Evolutionary conservation across 2,329 filamentous ascomycete genomes (phyloP), one percentile per base, ranked within the genome.

Genomic region (Talaromyces sp.): DNA sequence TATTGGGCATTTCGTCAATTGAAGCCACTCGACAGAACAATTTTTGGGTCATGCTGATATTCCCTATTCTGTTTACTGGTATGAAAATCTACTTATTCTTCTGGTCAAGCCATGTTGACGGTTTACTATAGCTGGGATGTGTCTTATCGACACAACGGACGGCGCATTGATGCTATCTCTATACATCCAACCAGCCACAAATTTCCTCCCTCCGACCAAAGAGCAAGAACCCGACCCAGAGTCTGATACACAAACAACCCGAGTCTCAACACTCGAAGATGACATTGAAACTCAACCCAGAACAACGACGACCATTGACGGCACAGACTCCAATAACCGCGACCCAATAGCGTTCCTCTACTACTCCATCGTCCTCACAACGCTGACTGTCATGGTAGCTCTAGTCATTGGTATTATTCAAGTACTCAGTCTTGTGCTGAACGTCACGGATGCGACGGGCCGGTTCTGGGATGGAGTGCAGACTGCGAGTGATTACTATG

Each of bases 141-240:
- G 93, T 74, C 83, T 98, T 23, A 81, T 98, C 5, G 95, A 98
- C 76, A 97, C 93, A 0, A 89, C 88, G 0, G 95, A 98, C 69
- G 93, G 93, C 25, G 93, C 93, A 1, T 82, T 97, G 21, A 98
- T 98, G 93, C 93, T 96, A 86, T 88, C 89, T 0, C 81, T 98
- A 1, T 98, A 99, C 76, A 92, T 93, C 37, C 78, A 80, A 63
- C 79, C 78, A 1, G 75, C 77, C 21, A 67, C 71, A 14, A 76
- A 78, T 65, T 78, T 77, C 66, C 72, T 78, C 11, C 70, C 73
- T 0, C 58, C 68, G 2, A 72, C 25, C 9, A 54, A 35, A 46
- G 35, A 44, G 23, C 18, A 16, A 18, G 42, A 55, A 37, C 5
- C 12, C 55, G 48, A 55, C 18, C 21, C 37, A n/a, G n/a, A 18